Evolutionary conservation across 768 basidiomycete genomes (phyloP).

Genomic region (Termitomyces bulborhizus): DNA sequence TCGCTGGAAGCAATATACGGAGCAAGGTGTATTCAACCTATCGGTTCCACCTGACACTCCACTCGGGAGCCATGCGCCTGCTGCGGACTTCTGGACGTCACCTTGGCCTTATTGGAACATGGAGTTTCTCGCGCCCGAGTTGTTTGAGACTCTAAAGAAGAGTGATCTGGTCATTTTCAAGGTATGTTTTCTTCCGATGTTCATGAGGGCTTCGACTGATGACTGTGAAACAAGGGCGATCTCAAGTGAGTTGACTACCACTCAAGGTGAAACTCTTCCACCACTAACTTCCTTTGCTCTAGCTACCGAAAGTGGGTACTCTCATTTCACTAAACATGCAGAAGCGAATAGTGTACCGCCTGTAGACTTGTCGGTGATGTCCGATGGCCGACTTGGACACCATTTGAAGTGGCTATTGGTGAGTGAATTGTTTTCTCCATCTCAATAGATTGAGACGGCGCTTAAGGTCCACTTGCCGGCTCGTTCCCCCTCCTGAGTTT

Average conservation of each 20-base stretch:
- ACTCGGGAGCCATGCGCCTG: slow-evolving; percentile 36
- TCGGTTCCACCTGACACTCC: slow-evolving; percentile 58
- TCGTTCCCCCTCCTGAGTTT: slow-evolving; percentile 79
- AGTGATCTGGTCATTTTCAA: slow-evolving; percentile 83
- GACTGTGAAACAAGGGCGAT: slow-evolving; percentile 53
- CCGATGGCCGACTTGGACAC: slow-evolving; percentile 76
- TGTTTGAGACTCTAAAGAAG: slow-evolving; percentile 44
- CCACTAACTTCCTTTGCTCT: not conserved
- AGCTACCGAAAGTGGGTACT: slow-evolving; percentile 78
- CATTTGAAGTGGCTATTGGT: slow-evolving; percentile 73
- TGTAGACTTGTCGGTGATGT: slow-evolving; percentile 82
- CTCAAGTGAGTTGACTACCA: slow-evolving; percentile 62
- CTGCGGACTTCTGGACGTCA: slow-evolving; percentile 60
- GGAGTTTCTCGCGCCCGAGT: slow-evolving; percentile 40
- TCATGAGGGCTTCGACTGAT: not conserved
- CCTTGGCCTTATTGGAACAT: slow-evolving; percentile 77
- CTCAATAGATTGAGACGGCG: not conserved
- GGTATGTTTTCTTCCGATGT: slow-evolving; percentile 24
- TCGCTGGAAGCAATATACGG: slow-evolving; percentile 73
- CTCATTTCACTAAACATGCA: not conserved
- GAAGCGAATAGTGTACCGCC: not conserved
- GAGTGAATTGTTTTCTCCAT: slow-evolving; percentile 8
- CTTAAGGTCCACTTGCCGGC: slow-evolving; percentile 63
- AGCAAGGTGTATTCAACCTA: slow-evolving; percentile 62
- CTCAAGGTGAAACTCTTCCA: not conserved